Evolutionary conservation across 768 basidiomycete species (phyloP), one percentile per base, ranked within the genome.

Genomic region (Lactarius tabidus): DNA sequence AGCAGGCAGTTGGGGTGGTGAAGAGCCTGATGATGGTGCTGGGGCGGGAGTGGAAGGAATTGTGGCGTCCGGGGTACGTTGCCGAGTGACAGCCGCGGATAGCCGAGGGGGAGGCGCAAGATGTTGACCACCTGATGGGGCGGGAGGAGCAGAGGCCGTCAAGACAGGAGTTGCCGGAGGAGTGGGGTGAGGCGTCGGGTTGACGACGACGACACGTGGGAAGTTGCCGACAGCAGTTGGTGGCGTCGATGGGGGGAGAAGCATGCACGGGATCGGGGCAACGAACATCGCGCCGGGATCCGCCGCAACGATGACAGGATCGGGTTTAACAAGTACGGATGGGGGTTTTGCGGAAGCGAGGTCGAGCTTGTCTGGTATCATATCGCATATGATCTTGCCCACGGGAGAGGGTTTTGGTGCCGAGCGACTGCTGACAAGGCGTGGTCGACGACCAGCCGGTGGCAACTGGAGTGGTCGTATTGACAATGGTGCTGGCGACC

Each of bases 161-260:
- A 66, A 66, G 29, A 72, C 72, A 60, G 88, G 90, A 1, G 89
- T 89, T 1, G 85, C 81, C 3, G 90, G 91, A 8, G 91, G 90
- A 1, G 91, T 92, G 1, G 87, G 88, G 68, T 87, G 87, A 3
- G 89, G 90, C 0, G 90, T 91, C 20, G 90, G 88, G 69, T 88
- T 85, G 10, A 91, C 85, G 26, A 92, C 81, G 18, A 90, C 81
- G 7, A 92, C 80, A 31, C 81, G 79, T 17, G 86, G 87, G 36
- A 82, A 78, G 70, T 60, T 75, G 66, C 65, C 69, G 31, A 74
- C 70, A 1, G 70, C 28, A 6, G 70, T 28, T 1, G 75, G 67
- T 23, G 74, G 68, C 31, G 66, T 62, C 35, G 69, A 68, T 38
- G 67, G 53, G 6, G 62, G 69, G 38, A 70, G 59, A 28, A 71